Evolutionary conservation across 345 rosid species (phyloP).

Genomic region (Gossypium anomalum): DNA sequence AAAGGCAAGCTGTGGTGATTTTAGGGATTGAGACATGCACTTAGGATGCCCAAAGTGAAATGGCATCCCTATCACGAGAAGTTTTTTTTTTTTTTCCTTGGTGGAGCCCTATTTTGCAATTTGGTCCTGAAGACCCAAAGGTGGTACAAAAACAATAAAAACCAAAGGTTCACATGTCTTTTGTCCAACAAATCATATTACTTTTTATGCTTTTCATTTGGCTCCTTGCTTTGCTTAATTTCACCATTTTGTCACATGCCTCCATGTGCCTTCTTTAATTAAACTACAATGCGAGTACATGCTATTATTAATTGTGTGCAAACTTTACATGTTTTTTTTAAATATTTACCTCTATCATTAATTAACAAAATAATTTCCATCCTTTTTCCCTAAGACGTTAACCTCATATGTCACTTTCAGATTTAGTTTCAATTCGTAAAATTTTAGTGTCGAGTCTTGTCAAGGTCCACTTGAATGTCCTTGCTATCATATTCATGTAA

Average conservation of each 20-base stretch:
- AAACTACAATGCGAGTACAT: constrained; percentile 13
- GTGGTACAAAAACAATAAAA: background rate
- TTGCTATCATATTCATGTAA: too few species aligned
- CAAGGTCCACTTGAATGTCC: fast-evolving
- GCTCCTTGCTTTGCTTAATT: constrained; percentile 10
- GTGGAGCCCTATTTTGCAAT: background rate
- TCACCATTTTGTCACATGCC: constrained; percentile 29
- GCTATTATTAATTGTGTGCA: background rate
- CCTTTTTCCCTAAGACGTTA: too few species aligned
- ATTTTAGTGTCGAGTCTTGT: too few species aligned
- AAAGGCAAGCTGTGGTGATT: constrained; percentile 20
- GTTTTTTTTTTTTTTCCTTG: background rate
- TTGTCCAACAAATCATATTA: constrained; percentile 9
- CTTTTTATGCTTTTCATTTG: constrained; percentile 10
- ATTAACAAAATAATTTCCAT: too few species aligned
- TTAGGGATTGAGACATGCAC: constrained; percentile 7
- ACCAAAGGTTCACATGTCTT: constrained; percentile 16
- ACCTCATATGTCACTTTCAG: too few species aligned
- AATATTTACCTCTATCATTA: too few species aligned
- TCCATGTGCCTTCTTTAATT: constrained; percentile 43
- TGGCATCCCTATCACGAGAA: constrained; percentile 16
- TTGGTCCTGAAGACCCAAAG: background rate
- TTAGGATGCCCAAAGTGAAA: background rate
- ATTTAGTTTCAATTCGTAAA: too few species aligned
- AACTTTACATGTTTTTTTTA: background rate